Evolutionary conservation across 179 eudicot species (phyloP).

Genomic region (Camellia oleifera): DNA sequence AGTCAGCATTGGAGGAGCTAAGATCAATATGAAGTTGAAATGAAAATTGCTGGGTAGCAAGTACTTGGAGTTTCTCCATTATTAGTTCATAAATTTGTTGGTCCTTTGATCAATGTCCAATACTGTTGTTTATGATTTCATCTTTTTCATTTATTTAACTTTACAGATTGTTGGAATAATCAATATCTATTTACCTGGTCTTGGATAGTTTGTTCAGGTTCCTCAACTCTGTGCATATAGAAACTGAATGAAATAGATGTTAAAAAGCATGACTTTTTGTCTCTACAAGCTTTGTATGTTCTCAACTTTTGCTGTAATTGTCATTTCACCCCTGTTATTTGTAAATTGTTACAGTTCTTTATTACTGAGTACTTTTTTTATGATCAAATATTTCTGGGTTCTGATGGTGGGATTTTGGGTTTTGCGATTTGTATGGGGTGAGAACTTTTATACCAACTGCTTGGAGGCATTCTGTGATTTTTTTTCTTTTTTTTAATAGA

Average conservation of each 20-base stretch:
- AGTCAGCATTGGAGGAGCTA: slow-evolving; percentile 71
- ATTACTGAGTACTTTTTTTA: too few species aligned
- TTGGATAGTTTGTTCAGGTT: slow-evolving; percentile 2
- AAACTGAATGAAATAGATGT: not conserved
- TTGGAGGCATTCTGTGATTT: too few species aligned
- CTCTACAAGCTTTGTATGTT: not conserved
- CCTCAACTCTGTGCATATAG: not conserved
- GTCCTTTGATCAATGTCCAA: slow-evolving; percentile 16
- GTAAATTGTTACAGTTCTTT: not conserved
- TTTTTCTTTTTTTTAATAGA: too few species aligned
- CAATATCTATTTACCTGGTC: not conserved
- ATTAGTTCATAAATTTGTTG: slow-evolving; percentile 18
- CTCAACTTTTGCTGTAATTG: not conserved
- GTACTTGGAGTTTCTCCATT: slow-evolving; percentile 2
- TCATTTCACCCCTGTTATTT: too few species aligned
- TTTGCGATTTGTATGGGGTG: too few species aligned
- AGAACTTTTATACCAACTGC: too few species aligned
- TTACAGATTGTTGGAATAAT: slow-evolving; percentile 10
- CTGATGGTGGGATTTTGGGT: too few species aligned
- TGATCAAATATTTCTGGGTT: not conserved
- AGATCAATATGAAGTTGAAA: slow-evolving; percentile 51
- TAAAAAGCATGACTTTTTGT: not conserved
- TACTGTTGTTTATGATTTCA: slow-evolving; percentile 24
- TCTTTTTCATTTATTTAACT: slow-evolving; percentile 1
- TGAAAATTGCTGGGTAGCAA: slow-evolving; percentile 21